Conservation (phyloP, 257 asterid species). For the Nicotiana noctiflora region DNA sequence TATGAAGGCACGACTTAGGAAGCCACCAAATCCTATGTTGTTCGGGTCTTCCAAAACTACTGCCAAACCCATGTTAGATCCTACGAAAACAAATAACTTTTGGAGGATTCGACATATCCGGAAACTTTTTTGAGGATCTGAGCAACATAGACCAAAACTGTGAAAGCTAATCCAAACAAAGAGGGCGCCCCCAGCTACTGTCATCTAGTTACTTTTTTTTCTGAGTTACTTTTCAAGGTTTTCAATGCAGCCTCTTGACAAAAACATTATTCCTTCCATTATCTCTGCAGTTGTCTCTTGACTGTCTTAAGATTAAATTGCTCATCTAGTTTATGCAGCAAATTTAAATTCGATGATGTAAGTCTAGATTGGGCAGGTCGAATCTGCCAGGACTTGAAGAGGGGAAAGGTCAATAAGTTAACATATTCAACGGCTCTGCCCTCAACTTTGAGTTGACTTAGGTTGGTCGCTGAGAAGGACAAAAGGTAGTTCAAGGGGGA, state of each 20-base stretch:
- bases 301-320: background rate
- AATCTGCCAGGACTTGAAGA: background rate
- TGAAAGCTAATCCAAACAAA: background rate
- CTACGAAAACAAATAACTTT: no score
- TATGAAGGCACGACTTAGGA: background rate
- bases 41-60: no score
- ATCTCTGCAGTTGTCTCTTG: background rate
- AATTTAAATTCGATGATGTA: background rate
- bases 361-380: background rate
- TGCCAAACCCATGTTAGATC: no score
- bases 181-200: background rate
- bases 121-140: no score
- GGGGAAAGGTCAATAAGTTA: background rate
- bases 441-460: slow-evolving; percentile 3
- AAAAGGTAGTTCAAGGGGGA: background rate
- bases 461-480: background rate
- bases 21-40: background rate
- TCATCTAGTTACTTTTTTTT: background rate
- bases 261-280: background rate
- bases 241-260: background rate
- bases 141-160: background rate
- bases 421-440: background rate
- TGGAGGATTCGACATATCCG: no score
- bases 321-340: background rate
- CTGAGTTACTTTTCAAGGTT: background rate